Evolutionary conservation across 768 basidiomycete species (phyloP).

Genomic region (Suillus lakei): DNA sequence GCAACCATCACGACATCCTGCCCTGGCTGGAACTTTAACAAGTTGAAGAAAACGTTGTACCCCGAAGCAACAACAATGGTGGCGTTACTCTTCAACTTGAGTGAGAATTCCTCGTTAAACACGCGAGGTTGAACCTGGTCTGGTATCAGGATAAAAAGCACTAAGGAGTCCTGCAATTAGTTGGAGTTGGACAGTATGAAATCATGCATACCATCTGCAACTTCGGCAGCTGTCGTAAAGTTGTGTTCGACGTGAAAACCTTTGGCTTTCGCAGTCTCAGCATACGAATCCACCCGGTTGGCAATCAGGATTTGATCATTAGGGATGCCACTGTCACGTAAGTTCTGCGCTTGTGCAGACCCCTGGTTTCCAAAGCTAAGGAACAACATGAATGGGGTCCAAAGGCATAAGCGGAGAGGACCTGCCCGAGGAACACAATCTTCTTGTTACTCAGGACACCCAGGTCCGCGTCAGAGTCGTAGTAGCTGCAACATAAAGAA

Average conservation of each 20-base stretch:
- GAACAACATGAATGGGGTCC: neutral
- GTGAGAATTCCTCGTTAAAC: slow-evolving; percentile 60
- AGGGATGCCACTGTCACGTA: slow-evolving; percentile 64
- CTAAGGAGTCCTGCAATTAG: slow-evolving; percentile 32
- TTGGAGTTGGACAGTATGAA: neutral
- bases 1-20: slow-evolving; percentile 73
- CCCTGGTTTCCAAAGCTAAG: slow-evolving; percentile 68
- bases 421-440: slow-evolving; percentile 65
- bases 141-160: slow-evolving; percentile 64
- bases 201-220: slow-evolving; percentile 53
- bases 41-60: slow-evolving; percentile 67
- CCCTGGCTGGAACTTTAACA: slow-evolving; percentile 53
- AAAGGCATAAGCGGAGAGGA: neutral
- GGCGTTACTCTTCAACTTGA: slow-evolving; percentile 50
- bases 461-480: slow-evolving; percentile 66
- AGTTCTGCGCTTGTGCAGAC: slow-evolving; percentile 67
- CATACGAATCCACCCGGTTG: slow-evolving; percentile 61
- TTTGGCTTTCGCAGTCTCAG: slow-evolving; percentile 58
- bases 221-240: slow-evolving; percentile 57
- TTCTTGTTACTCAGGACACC: slow-evolving; percentile 49
- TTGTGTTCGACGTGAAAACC: slow-evolving; percentile 62
- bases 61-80: slow-evolving; percentile 66
- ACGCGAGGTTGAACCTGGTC: slow-evolving; percentile 67
- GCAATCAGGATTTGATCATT: slow-evolving; percentile 66
- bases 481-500: slow-evolving; percentile 38